phyloP scores from a whole-genome alignment of 306 rosid species.

The Begonia peltatifolia region DNA sequence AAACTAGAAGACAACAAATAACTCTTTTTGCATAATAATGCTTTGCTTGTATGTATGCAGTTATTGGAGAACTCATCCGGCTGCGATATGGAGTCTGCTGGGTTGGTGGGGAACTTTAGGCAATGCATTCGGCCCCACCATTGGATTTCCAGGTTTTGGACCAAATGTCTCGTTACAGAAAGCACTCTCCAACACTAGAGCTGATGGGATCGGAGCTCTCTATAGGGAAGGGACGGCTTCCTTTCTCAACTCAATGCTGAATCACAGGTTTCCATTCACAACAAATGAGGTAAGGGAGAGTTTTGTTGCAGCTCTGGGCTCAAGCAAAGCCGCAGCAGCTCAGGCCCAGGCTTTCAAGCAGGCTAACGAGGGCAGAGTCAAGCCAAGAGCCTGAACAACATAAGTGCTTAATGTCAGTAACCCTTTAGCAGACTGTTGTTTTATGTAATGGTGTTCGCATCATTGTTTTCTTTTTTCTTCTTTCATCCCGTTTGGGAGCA shows the following conservation, averaged over 20 bases:
- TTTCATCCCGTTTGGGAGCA: no score
- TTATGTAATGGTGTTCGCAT: no score
- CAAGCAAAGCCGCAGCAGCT: conserved; percentile 57
- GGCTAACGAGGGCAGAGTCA: conserved; percentile 72
- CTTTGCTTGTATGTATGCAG: conserved; percentile 14
- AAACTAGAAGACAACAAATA: no score
- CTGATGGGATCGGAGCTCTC: conserved; percentile 66
- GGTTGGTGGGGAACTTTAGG: conserved; percentile 94
- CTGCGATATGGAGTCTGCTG: conserved; percentile 58
- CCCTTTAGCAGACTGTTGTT: no score
- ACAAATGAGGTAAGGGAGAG: conserved; percentile 57
- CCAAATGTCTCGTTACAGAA: conserved; percentile 37
- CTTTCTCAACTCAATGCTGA: conserved; percentile 68
- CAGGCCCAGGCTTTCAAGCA: conserved; percentile 69
- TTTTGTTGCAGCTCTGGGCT: conserved; percentile 40
- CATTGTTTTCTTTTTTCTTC: no score
- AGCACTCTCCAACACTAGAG: conserved; percentile 72
- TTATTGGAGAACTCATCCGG: conserved; percentile 78
- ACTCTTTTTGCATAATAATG: no score
- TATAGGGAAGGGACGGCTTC: conserved; percentile 78
- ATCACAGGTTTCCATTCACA: conserved; percentile 52
- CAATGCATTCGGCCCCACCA: conserved; percentile 35
- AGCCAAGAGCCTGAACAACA: conserved; percentile 26
- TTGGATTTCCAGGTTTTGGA: conserved; percentile 50
- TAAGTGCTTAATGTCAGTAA: no score